phyloP scores from a whole-genome alignment of 1,284 basidiomycete genomes.

The Boletus coffeatus region DNA sequence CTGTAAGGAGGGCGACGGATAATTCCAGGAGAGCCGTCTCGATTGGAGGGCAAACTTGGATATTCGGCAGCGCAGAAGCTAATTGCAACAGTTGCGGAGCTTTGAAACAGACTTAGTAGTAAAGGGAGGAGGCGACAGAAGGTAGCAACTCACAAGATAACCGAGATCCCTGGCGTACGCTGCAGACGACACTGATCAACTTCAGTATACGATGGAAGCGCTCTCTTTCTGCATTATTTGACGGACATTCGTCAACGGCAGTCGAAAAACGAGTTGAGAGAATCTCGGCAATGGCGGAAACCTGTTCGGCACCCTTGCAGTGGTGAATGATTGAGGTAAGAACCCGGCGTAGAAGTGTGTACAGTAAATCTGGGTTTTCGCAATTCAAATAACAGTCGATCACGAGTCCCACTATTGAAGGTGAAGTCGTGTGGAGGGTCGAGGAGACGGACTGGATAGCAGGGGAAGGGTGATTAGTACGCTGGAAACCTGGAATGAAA shows the following conservation, averaged over 20 bases:
- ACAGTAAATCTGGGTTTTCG: slow-evolving; percentile 40
- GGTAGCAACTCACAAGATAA: slow-evolving; percentile 42
- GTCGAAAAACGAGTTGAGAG: slow-evolving; percentile 36
- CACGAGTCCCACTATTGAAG: slow-evolving; percentile 56
- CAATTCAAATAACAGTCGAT: slow-evolving; percentile 46
- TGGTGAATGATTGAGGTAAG: slow-evolving; percentile 81
- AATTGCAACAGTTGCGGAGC: slow-evolving; percentile 46
- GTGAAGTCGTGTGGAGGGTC: slow-evolving; percentile 72
- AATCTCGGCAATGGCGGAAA: slow-evolving; percentile 53
- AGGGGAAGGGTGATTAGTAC: slow-evolving; percentile 2
- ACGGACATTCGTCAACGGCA: slow-evolving; percentile 10
- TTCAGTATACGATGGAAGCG: slow-evolving; percentile 39
- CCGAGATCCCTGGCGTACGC: slow-evolving; percentile 62
- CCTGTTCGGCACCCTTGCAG: slow-evolving; percentile 61
- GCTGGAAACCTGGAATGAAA: not conserved
- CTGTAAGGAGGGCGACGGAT: slow-evolving; percentile 44
- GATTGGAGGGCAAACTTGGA: slow-evolving; percentile 35
- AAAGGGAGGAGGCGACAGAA: not conserved
- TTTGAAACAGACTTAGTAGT: slow-evolving; percentile 17
- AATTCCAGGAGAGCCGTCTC: slow-evolving; percentile 46
- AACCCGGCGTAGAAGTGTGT: slow-evolving; percentile 59
- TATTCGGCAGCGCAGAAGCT: slow-evolving; percentile 36
- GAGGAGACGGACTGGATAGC: slow-evolving; percentile 61
- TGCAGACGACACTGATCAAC: slow-evolving; percentile 45
- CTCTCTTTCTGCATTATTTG: slow-evolving; percentile 20